A percentile compares a stretch with the other conserved stretches of the same genome.
Evolutionary conservation across 495 filamentous ascomycete species (phyloP).

Genomic region (Sordaria brevicollis): DNA sequence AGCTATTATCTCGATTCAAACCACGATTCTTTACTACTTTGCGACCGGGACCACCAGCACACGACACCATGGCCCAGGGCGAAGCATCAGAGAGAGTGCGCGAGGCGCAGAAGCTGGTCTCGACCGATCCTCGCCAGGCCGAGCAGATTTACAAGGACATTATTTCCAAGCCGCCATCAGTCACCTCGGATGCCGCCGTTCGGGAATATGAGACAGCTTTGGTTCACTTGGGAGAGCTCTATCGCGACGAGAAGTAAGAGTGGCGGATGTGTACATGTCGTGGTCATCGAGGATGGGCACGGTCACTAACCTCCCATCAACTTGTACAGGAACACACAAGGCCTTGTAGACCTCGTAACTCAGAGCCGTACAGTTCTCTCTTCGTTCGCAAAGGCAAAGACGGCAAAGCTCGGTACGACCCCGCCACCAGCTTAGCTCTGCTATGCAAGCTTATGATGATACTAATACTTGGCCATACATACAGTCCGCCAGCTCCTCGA

Average conservation of each 20-base stretch:
- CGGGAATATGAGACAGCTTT: constrained; percentile 80
- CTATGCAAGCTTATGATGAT: not conserved
- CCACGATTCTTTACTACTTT: not conserved
- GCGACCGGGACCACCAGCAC: not conserved
- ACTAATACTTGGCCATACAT: constrained; percentile 2
- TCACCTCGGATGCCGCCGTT: constrained; percentile 68
- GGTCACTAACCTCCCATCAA: constrained; percentile 3
- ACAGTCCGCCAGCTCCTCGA: constrained; percentile 94
- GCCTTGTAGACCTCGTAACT: constrained; percentile 84
- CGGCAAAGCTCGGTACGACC: constrained; percentile 79
- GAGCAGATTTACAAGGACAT: constrained; percentile 79
- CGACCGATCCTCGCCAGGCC: constrained; percentile 68
- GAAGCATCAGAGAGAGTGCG: constrained; percentile 35
- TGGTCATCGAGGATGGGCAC: not conserved
- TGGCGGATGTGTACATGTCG: not conserved
- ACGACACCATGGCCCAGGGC: constrained; percentile 32
- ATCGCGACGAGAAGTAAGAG: constrained; percentile 70
- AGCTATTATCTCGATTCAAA: not conserved
- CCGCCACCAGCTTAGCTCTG: not conserved
- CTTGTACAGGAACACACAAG: constrained; percentile 54
- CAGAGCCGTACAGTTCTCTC: constrained; percentile 84
- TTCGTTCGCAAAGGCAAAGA: constrained; percentile 97
- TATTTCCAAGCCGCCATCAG: constrained; percentile 71
- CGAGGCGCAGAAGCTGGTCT: constrained; percentile 75
- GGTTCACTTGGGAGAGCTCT: constrained; percentile 80